Conservation (phyloP, 2,329 filamentous ascomycete species). For the Colletotrichum sansevieriae region DNA sequence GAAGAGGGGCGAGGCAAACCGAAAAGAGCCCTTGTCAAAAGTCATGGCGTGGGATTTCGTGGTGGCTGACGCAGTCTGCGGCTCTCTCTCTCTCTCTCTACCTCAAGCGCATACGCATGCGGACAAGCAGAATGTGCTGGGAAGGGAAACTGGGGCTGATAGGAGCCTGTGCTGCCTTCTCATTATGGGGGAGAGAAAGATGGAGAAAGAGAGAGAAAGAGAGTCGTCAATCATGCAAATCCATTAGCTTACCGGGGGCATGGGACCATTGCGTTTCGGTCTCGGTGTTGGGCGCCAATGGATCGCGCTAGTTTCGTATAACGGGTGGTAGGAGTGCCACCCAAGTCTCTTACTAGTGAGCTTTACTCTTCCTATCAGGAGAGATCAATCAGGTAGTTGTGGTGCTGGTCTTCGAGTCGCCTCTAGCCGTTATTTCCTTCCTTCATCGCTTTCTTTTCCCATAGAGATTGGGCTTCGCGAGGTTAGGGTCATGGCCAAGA, state of each 20-base stretch:
- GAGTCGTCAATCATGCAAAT: conserved; percentile 16
- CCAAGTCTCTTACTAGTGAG: too few species aligned
- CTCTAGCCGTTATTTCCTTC: too few species aligned
- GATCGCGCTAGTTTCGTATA: background rate
- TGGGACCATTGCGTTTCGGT: conserved; percentile 11
- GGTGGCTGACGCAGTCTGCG: conserved; percentile 5
- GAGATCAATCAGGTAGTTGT: too few species aligned
- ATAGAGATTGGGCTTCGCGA: too few species aligned
- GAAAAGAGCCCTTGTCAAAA: background rate
- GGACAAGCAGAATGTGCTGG: background rate
- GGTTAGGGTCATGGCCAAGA: too few species aligned
- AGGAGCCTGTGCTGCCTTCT: background rate
- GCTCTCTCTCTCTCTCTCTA: background rate
- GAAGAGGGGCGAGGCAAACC: background rate
- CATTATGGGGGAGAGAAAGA: too few species aligned
- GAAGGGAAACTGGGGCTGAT: conserved; percentile 22
- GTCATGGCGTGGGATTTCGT: background rate
- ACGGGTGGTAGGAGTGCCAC: background rate
- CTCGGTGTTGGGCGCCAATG: conserved; percentile 12
- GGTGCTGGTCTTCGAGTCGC: too few species aligned
- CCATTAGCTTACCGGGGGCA: conserved; percentile 22
- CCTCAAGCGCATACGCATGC: conserved; percentile 4
- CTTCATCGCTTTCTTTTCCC: too few species aligned
- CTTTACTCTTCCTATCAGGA: too few species aligned
- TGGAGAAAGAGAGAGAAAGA: background rate